Conservation (phyloP, 805 yeast genomes). For the Zygoascus tannicola region DNA sequence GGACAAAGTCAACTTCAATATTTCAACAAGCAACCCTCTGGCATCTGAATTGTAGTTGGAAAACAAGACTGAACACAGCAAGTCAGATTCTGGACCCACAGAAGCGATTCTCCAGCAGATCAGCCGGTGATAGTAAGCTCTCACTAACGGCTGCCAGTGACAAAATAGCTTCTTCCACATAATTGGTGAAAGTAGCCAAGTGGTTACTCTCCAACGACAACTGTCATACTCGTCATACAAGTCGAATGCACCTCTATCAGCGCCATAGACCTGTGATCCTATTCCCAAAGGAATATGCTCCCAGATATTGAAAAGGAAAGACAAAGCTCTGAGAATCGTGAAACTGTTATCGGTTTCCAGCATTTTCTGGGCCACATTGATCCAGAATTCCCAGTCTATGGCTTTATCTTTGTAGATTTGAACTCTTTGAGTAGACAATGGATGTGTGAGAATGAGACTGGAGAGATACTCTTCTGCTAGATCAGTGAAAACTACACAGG, state of each 20-base stretch:
- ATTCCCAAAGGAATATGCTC: slow-evolving; percentile 36
- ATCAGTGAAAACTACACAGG: slow-evolving; percentile 32
- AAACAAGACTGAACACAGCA: slow-evolving; percentile 18
- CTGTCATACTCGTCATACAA: slow-evolving; percentile 26
- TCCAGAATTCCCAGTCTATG: slow-evolving; percentile 74
- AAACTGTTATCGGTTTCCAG: slow-evolving; percentile 54
- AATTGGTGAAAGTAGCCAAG: slow-evolving; percentile 43
- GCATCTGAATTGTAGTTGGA: slow-evolving; percentile 23
- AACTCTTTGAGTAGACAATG: slow-evolving; percentile 20
- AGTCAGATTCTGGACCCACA: slow-evolving; percentile 21
- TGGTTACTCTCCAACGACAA: slow-evolving; percentile 39
- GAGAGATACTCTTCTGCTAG: slow-evolving; percentile 32
- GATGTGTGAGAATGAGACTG: slow-evolving; percentile 24
- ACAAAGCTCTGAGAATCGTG: slow-evolving; percentile 51
- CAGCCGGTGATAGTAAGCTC: slow-evolving; percentile 59
- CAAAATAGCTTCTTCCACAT: slow-evolving; percentile 52
- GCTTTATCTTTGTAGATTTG: slow-evolving; percentile 19
- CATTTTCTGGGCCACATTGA: slow-evolving; percentile 48
- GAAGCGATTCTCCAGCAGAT: slow-evolving; percentile 54
- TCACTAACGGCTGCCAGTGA: slow-evolving; percentile 73
- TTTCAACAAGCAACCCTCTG: slow-evolving; percentile 16
- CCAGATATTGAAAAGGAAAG: slow-evolving; percentile 69
- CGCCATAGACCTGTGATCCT: not conserved
- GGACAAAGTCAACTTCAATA: slow-evolving; percentile 15
- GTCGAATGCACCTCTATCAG: slow-evolving; percentile 2